A percentile compares a stretch with the other conserved stretches of the same genome.
These are phyloP conservation scores for Hypoxylon intermedium DNA, from an alignment of 495 filamentous ascomycete species.

Conservation along the genomic window DNA sequence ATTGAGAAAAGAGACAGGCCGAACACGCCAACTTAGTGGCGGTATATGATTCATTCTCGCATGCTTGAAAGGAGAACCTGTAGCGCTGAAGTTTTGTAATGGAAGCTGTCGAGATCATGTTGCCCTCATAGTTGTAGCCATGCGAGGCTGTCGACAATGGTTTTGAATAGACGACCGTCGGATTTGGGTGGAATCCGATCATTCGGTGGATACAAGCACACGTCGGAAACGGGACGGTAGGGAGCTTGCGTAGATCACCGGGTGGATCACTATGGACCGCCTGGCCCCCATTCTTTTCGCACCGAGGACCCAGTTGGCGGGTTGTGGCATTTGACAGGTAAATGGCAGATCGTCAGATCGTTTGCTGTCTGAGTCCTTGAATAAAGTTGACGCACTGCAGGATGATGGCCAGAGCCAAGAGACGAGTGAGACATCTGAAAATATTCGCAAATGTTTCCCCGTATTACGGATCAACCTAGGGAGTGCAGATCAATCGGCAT, in stretches of 20 bases:
- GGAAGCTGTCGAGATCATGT: no score
- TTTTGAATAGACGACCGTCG: no score
- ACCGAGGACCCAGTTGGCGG: constrained; percentile 4
- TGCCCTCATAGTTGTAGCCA: no score
- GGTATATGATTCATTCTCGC: no score
- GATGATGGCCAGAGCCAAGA: background rate
- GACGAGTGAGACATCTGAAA: background rate
- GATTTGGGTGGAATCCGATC: no score
- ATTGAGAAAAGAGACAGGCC: no score
- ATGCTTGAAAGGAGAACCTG: no score
- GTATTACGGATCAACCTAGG: background rate
- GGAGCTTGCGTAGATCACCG: constrained; percentile 25
- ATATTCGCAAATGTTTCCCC: constrained; percentile 6
- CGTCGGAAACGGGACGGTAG: constrained; percentile 27
- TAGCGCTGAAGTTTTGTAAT: no score
- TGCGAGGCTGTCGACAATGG: no score
- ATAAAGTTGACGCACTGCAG: background rate
- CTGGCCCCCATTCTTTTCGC: background rate
- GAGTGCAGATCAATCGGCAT: no score
- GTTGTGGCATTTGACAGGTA: constrained; percentile 5
- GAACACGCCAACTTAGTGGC: no score
- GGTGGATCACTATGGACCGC: constrained; percentile 8
- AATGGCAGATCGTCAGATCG: background rate
- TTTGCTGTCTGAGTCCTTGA: background rate
- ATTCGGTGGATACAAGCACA: constrained; percentile 3